A percentile compares a stretch with the other conserved stretches of the same genome.
phyloP scores from a whole-genome alignment of 176 grass and related monocot genomes.

The Saccharum officinarum region DNA sequence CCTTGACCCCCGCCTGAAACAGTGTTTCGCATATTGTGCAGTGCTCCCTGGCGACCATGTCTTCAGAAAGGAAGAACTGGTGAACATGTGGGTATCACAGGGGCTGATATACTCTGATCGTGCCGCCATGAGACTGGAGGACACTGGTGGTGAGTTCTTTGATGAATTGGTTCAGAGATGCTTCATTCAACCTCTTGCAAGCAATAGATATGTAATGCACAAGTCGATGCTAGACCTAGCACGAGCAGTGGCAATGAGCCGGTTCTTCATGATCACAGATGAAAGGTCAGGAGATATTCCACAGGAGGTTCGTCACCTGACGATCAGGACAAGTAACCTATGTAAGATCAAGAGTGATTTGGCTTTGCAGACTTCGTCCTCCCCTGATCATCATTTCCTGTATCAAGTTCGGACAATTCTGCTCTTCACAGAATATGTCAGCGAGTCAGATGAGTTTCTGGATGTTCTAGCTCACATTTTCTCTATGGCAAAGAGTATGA shows the following conservation, averaged over 20 bases:
- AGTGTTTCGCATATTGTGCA: conserved; percentile 38
- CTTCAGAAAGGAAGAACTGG: conserved; percentile 41
- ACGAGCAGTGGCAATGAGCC: not conserved
- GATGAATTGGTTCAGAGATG: conserved; percentile 33
- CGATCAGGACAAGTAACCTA: conserved; percentile 31
- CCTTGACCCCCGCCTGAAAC: conserved; percentile 47
- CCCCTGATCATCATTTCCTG: conserved; percentile 37
- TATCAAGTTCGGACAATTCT: conserved; percentile 31
- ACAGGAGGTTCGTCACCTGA: conserved; percentile 34
- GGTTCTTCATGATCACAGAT: conserved; percentile 26
- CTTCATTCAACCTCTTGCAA: conserved; percentile 36
- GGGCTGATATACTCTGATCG: conserved; percentile 28
- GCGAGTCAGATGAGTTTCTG: conserved; percentile 24
- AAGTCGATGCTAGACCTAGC: conserved; percentile 11
- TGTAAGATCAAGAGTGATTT: conserved; percentile 41
- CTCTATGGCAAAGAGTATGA: conserved; percentile 10
- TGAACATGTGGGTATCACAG: conserved; percentile 44
- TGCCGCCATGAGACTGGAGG: conserved; percentile 3
- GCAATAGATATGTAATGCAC: not conserved
- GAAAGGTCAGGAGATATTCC: conserved; percentile 38
- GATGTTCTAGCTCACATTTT: conserved; percentile 27
- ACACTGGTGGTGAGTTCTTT: conserved; percentile 23
- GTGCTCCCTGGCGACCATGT: conserved; percentile 31
- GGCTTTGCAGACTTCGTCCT: conserved; percentile 9
- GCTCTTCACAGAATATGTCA: conserved; percentile 28